Evolutionary conservation across 768 basidiomycete genomes (phyloP).

Genomic region (Rhizopogon vinicolor): DNA sequence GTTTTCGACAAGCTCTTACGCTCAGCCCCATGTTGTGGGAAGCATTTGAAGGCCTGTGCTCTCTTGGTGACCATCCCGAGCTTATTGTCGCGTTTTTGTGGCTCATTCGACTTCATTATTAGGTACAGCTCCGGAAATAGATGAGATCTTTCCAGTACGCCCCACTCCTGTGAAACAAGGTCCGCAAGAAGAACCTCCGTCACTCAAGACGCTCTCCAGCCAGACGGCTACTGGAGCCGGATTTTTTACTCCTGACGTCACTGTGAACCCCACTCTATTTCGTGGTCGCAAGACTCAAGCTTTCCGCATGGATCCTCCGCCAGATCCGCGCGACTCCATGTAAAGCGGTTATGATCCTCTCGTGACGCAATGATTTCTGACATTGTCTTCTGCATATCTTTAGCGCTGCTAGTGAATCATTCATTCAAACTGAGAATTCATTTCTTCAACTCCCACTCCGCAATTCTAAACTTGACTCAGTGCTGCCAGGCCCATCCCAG

Average conservation of each 20-base stretch:
- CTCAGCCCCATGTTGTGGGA: constrained; percentile 87
- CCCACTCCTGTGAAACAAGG: constrained; percentile 50
- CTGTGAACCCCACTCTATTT: constrained; percentile 51
- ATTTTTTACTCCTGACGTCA: constrained; percentile 73
- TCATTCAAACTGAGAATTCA: constrained; percentile 52
- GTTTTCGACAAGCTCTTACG: constrained; percentile 67
- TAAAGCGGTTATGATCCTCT: constrained; percentile 26
- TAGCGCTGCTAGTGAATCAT: constrained; percentile 55
- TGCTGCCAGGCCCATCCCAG: constrained; percentile 38
- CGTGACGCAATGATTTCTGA: neutral
- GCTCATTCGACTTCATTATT: constrained; percentile 11
- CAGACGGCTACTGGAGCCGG: constrained; percentile 63
- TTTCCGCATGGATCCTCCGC: constrained; percentile 52
- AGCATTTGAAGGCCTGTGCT: constrained; percentile 85
- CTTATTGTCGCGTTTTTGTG: constrained; percentile 1
- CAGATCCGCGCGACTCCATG: constrained; percentile 60
- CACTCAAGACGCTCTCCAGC: constrained; percentile 30
- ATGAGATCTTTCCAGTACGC: constrained; percentile 67
- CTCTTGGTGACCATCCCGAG: constrained; percentile 50
- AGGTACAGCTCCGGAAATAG: constrained; percentile 71
- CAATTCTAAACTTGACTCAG: constrained; percentile 35
- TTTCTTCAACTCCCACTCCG: constrained; percentile 48
- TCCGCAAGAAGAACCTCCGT: constrained; percentile 46
- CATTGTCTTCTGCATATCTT: constrained; percentile 5
- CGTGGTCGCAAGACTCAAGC: constrained; percentile 51